Evolutionary conservation across 495 filamentous ascomycete genomes (phyloP).

Genomic region (Penicillium angulare): DNA sequence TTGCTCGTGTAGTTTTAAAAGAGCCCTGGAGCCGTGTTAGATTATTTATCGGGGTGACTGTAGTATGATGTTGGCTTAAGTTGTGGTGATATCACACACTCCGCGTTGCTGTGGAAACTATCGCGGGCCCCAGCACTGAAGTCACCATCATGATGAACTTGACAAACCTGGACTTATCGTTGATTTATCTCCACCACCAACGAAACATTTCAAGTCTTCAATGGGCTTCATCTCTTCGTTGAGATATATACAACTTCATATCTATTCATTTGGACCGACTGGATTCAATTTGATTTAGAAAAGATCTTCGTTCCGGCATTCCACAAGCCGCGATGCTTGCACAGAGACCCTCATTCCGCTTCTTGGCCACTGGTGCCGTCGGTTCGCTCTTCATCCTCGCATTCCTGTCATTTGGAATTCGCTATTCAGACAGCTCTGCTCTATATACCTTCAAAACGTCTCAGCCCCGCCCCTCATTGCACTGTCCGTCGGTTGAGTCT

Average conservation of each 20-base stretch:
- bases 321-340: constrained; percentile 14
- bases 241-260: too few species aligned
- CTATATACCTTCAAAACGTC: constrained; percentile 25
- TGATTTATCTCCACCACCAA: too few species aligned
- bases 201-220: background rate
- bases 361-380: constrained; percentile 30
- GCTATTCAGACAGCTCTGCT: constrained; percentile 12
- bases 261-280: too few species aligned
- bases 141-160: background rate
- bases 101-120: constrained; percentile 26
- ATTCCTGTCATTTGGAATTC: constrained; percentile 28
- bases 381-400: constrained; percentile 28
- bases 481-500: background rate
- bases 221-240: too few species aligned
- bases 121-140: constrained; percentile 3
- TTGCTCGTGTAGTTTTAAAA: too few species aligned
- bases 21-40: too few species aligned
- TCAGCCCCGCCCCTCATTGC: background rate
- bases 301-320: background rate
- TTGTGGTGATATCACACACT: background rate
- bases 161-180: background rate
- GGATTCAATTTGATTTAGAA: background rate
- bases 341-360: constrained; percentile 32
- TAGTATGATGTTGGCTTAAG: too few species aligned
- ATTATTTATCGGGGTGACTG: too few species aligned